Evolutionary conservation across 192 early-diverging fungal species (phyloP).

Genomic region (Podila epigama): DNA sequence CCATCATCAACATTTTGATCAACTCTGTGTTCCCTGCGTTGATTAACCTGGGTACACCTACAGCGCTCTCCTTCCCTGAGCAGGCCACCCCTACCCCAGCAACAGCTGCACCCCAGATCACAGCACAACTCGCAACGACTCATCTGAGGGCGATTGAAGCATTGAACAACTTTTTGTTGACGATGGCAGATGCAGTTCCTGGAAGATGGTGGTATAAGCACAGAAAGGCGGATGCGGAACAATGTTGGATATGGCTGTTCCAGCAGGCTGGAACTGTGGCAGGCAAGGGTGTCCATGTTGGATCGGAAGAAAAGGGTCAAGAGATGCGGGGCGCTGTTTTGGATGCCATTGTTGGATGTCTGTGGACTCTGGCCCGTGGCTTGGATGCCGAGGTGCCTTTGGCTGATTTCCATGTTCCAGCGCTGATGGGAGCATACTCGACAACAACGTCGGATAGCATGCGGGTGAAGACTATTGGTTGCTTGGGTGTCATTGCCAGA

Average conservation of each 20-base stretch:
- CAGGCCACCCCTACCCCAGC: conserved; percentile 41
- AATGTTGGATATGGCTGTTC: conserved; percentile 69
- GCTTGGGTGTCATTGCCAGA: conserved; percentile 76
- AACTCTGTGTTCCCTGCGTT: conserved; percentile 58
- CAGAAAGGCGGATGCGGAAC: conserved; percentile 47
- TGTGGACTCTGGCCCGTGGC: conserved; percentile 81
- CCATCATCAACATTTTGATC: conserved; percentile 56
- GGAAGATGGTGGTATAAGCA: conserved; percentile 71
- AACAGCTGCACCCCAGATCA: conserved; percentile 49
- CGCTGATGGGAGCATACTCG: conserved; percentile 54
- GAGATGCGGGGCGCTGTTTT: conserved; percentile 62
- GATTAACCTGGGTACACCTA: conserved; percentile 57
- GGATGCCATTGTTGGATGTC: conserved; percentile 72
- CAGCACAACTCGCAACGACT: conserved; percentile 60
- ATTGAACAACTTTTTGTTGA: conserved; percentile 78
- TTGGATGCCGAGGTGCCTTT: conserved; percentile 63
- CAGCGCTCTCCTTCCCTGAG: conserved; percentile 55
- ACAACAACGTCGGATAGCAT: conserved; percentile 53
- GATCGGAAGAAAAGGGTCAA: conserved; percentile 56
- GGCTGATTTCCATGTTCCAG: conserved; percentile 47
- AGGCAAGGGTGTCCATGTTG: conserved; percentile 58
- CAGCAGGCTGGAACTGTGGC: conserved; percentile 59
- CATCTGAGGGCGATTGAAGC: conserved; percentile 75
- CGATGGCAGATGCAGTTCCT: conserved; percentile 69
- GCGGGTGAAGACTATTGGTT: conserved; percentile 75